Conservation (phyloP, 1,139 yeast genomes). For the Taphrina wiesneri region DNA sequence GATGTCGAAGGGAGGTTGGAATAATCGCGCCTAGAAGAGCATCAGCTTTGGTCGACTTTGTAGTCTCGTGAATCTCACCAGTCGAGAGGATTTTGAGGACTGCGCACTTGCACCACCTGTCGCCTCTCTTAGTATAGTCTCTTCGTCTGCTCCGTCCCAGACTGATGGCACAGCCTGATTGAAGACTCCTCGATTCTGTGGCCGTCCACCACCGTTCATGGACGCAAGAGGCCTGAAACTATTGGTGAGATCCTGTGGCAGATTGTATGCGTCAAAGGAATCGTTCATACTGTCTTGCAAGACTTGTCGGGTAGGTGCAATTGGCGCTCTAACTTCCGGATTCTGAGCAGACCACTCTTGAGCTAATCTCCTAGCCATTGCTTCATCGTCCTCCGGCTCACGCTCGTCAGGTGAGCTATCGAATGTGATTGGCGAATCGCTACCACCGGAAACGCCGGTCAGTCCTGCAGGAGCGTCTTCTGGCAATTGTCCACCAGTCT, state of each 20-base stretch:
- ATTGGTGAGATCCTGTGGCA: conserved; percentile 5
- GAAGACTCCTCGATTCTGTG: conserved; percentile 36
- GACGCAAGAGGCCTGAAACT: conserved; percentile 19
- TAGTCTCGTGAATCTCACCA: conserved; percentile 1
- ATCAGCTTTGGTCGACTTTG: conserved; percentile 49
- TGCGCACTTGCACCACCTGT: conserved; percentile 39
- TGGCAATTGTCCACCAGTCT: conserved; percentile 57
- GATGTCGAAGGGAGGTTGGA: conserved; percentile 91
- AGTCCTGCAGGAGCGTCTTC: conserved; percentile 41
- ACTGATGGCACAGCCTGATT: conserved; percentile 36
- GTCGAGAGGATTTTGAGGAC: conserved; percentile 38
- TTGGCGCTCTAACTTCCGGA: conserved; percentile 68
- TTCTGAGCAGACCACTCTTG: conserved; percentile 49
- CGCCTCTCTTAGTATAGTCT: conserved; percentile 36
- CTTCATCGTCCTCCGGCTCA: conserved; percentile 55
- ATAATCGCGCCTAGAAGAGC: conserved; percentile 71
- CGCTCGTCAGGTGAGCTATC: conserved; percentile 30
- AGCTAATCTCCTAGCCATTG: conserved; percentile 64
- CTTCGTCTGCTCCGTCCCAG: conserved; percentile 42
- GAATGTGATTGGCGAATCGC: neutral
- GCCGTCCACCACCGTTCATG: conserved; percentile 3
- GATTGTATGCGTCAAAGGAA: neutral
- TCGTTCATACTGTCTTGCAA: conserved; percentile 52
- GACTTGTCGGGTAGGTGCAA: conserved; percentile 79
- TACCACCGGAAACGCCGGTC: conserved; percentile 36